A percentile compares a stretch with the other conserved stretches of the same genome.
Conservation (phyloP, 1,139 yeast species). For the Lodderomyces theae region DNA sequence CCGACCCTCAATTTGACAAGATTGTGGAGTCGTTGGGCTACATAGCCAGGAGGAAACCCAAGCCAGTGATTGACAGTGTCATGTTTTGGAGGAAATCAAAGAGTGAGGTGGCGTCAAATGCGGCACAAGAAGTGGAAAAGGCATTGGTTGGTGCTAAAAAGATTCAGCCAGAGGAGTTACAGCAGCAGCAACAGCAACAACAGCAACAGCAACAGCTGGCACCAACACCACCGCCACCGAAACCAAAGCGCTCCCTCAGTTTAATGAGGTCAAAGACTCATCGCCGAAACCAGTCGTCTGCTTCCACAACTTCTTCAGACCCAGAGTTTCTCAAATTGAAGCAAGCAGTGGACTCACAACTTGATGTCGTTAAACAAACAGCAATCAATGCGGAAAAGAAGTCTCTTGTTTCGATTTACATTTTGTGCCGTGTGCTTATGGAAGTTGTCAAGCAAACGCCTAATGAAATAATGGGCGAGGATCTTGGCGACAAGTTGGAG, state of each 20-base stretch:
- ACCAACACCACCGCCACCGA: slow-evolving; percentile 18
- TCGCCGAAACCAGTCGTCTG: slow-evolving; percentile 37
- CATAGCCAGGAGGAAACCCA: slow-evolving; percentile 85
- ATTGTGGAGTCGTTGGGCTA: slow-evolving; percentile 84
- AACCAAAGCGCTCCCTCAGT: slow-evolving; percentile 40
- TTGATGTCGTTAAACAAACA: slow-evolving; percentile 59
- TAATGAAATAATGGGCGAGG: slow-evolving; percentile 68
- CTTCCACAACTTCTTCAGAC: background rate
- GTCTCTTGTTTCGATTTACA: slow-evolving; percentile 81
- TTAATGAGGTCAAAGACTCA: slow-evolving; percentile 43
- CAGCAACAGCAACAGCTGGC: slow-evolving; percentile 10
- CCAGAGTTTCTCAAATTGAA: slow-evolving; percentile 24
- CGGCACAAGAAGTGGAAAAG: slow-evolving; percentile 60
- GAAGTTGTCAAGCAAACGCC: slow-evolving; percentile 92
- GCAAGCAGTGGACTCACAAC: slow-evolving; percentile 36
- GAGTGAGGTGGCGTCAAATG: slow-evolving; percentile 79
- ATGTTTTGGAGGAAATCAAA: slow-evolving; percentile 97
- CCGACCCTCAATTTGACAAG: slow-evolving; percentile 81
- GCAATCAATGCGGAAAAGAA: slow-evolving; percentile 86
- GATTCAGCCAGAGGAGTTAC: slow-evolving; percentile 13
- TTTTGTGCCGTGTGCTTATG: slow-evolving; percentile 87
- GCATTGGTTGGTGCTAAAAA: slow-evolving; percentile 24
- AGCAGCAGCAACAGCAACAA: background rate
- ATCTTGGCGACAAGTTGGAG: slow-evolving; percentile 78
- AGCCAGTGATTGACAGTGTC: slow-evolving; percentile 94